phyloP scores from a whole-genome alignment of 805 yeast genomes.

The Schizosaccharomyces lindneri region DNA sequence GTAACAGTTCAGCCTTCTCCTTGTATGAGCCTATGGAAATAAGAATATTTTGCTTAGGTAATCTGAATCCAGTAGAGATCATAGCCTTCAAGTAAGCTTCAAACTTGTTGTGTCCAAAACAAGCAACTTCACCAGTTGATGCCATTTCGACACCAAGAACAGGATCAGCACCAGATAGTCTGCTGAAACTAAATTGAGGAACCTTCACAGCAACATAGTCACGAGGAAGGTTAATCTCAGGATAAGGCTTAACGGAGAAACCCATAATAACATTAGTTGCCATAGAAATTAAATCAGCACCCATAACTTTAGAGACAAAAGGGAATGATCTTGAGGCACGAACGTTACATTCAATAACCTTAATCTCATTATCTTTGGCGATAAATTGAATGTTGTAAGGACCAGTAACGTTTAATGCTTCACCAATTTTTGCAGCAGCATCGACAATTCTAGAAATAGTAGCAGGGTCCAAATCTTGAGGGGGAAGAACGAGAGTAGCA shows the following conservation, averaged over 20 bases:
- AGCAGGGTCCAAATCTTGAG: conserved; percentile 45
- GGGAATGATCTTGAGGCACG: conserved; percentile 99
- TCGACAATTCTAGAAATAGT: conserved; percentile 53
- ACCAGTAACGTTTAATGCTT: conserved; percentile 87
- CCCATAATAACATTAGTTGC: conserved; percentile 72
- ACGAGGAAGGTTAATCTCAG: conserved; percentile 67
- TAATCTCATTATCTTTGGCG: conserved; percentile 48
- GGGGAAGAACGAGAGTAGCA: conserved; percentile 86
- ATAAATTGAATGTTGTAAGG: conserved; percentile 97
- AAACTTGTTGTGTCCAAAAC: conserved; percentile 61
- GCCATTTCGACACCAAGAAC: conserved; percentile 98
- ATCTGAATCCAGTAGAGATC: conserved; percentile 79
- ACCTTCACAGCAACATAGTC: conserved; percentile 87
- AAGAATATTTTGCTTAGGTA: conserved; percentile 70
- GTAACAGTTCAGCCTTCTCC: conserved; percentile 82
- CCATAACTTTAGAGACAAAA: conserved; percentile 89
- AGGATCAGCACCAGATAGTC: conserved; percentile 98
- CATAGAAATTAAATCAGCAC: conserved; percentile 79
- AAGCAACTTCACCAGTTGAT: conserved; percentile 96
- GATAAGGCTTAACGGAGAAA: conserved; percentile 42
- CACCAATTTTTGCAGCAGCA: conserved; percentile 80
- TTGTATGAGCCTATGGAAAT: conserved; percentile 89
- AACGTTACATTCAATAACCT: conserved; percentile 95
- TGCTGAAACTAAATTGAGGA: conserved; percentile 94
- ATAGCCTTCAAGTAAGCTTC: conserved; percentile 91